These are phyloP conservation scores for Cicer chorassanicum DNA, from an alignment of 306 rosid species.

Conservation along the genomic window DNA sequence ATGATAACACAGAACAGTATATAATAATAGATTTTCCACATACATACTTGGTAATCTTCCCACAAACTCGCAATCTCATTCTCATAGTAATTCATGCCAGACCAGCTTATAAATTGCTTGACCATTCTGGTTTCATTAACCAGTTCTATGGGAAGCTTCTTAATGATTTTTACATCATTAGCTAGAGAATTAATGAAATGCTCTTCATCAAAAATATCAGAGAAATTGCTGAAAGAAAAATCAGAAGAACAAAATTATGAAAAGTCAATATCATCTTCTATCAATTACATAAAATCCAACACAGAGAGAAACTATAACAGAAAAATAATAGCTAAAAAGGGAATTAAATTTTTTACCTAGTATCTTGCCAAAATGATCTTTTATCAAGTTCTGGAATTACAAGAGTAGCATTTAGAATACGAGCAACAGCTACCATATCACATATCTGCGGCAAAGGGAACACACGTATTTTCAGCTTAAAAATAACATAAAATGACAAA, in stretches of 20 bases:
- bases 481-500: slow-evolving; percentile 15
- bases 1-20: slow-evolving; percentile 24
- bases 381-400: slow-evolving; percentile 96
- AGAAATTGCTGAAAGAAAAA: slow-evolving; percentile 74
- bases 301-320: slow-evolving; percentile 26
- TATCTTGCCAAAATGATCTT: slow-evolving; percentile 89
- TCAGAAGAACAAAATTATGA: slow-evolving; percentile 24
- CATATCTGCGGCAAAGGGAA: slow-evolving; percentile 75
- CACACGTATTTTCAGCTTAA: slow-evolving; percentile 44
- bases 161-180: slow-evolving; percentile 76
- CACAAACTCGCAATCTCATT: slow-evolving; percentile 84
- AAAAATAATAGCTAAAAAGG: slow-evolving; percentile 6
- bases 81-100: slow-evolving; percentile 83
- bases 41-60: slow-evolving; percentile 74
- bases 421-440: slow-evolving; percentile 98
- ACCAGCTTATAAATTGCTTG: slow-evolving; percentile 94
- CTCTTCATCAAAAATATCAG: slow-evolving; percentile 91
- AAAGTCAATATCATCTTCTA: not conserved
- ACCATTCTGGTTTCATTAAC: slow-evolving; percentile 60
- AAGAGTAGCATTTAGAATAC: slow-evolving; percentile 89
- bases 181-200: slow-evolving; percentile 76
- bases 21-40: slow-evolving; percentile 42
- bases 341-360: slow-evolving; percentile 59
- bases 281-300: slow-evolving; percentile 24
- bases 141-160: slow-evolving; percentile 71